phyloP scores from a whole-genome alignment of 2,329 filamentous ascomycete genomes.

The Acrodontium crateriforme region DNA sequence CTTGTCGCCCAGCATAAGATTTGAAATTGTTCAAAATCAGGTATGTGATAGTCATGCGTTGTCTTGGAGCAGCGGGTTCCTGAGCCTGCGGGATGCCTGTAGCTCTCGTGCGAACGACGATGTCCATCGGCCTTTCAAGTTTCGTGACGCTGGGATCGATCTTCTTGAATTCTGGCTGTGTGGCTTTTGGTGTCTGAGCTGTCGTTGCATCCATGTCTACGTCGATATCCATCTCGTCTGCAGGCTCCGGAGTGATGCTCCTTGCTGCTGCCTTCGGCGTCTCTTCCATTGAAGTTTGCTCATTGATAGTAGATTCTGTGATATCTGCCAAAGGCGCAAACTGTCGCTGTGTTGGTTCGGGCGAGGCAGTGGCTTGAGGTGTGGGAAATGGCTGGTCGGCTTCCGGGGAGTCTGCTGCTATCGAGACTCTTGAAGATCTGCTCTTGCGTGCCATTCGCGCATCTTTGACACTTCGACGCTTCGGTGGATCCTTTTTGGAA shows the following conservation, averaged over 20 bases:
- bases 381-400: slow-evolving; percentile 24
- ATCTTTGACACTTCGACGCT: slow-evolving; percentile 48
- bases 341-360: slow-evolving; percentile 25
- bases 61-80: slow-evolving; percentile 63
- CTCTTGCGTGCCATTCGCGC: slow-evolving; percentile 28
- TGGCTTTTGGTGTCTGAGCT: slow-evolving; percentile 16
- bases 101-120: slow-evolving; percentile 73
- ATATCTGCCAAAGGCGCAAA: slow-evolving; percentile 59
- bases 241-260: slow-evolving; percentile 5
- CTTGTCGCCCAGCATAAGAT: slow-evolving; percentile 89
- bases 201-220: slow-evolving; percentile 12
- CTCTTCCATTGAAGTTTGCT: slow-evolving; percentile 30
- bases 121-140: slow-evolving; percentile 84
- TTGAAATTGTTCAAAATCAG: slow-evolving; percentile 95
- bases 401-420: slow-evolving; percentile 25
- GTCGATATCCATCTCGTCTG: slow-evolving; percentile 5
- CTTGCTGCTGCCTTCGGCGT: slow-evolving; percentile 23
- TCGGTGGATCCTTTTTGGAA: slow-evolving; percentile 47
- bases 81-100: slow-evolving; percentile 48
- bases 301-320: slow-evolving; percentile 53
- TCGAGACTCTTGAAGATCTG: slow-evolving; percentile 24
- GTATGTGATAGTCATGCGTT: slow-evolving; percentile 85
- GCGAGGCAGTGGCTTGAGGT: slow-evolving; percentile 32
- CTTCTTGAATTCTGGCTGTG: slow-evolving; percentile 44
- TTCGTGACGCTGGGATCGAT: slow-evolving; percentile 64